phyloP scores from a whole-genome alignment of 163 green algal species.

The Chloromonas sp. region DNA sequence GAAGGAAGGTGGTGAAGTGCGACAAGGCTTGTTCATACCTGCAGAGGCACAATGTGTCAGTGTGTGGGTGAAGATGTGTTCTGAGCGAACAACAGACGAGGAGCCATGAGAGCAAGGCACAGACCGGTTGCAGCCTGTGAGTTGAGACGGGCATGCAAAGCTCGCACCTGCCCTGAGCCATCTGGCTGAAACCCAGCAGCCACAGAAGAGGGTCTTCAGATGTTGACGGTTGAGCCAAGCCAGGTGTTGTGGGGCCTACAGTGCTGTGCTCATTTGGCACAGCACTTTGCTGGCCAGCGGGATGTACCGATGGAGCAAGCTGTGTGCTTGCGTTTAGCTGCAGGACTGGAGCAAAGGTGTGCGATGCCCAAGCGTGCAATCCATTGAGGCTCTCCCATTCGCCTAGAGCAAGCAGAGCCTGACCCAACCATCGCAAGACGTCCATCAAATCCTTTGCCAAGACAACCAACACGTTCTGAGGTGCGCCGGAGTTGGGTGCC shows the following conservation, averaged over 20 bases:
- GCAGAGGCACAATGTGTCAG: neutral
- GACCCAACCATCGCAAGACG: slow-evolving; percentile 5
- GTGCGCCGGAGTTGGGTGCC: neutral
- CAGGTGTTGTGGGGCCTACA: neutral
- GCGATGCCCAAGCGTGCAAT: slow-evolving; percentile 20
- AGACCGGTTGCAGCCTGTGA: no score
- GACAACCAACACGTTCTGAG: neutral
- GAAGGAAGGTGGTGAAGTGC: slow-evolving; percentile 20
- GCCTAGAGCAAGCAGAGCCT: slow-evolving; percentile 6
- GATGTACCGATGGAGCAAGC: neutral
- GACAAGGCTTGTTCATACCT: slow-evolving; percentile 23
- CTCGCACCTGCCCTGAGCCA: slow-evolving; percentile 30
- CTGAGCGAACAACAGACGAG: no score
- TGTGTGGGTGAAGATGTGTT: no score
- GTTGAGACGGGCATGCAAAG: neutral
- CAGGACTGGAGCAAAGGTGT: slow-evolving; percentile 24
- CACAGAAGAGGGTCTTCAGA: slow-evolving; percentile 20
- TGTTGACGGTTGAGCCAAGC: neutral
- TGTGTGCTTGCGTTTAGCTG: neutral
- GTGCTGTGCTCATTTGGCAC: neutral
- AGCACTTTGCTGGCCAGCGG: neutral
- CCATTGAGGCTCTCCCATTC: slow-evolving; percentile 20
- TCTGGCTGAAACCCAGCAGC: slow-evolving; percentile 32
- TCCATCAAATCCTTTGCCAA: slow-evolving; percentile 20
- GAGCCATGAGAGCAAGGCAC: no score